phyloP scores from a whole-genome alignment of 805 yeast species.

The Schizosaccharomyces osmophilus region DNA sequence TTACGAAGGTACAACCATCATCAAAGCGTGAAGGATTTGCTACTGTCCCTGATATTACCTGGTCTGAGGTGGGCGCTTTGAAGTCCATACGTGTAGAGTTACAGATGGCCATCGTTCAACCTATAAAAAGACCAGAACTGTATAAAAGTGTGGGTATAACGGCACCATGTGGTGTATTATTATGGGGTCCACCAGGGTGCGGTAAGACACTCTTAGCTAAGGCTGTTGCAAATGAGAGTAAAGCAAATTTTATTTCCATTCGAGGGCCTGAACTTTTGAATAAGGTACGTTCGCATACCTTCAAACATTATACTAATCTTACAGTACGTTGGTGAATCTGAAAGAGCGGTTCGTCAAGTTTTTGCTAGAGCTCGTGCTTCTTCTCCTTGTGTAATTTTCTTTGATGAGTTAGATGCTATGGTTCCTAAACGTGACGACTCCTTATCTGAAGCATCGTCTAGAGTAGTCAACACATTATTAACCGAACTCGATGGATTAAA shows the following conservation, averaged over 20 bases:
- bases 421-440: slow-evolving; percentile 85
- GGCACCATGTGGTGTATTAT: slow-evolving; percentile 86
- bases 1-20: slow-evolving; percentile 87
- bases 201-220: slow-evolving; percentile 91
- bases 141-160: slow-evolving; percentile 77
- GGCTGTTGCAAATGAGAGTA: slow-evolving; percentile 92
- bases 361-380: slow-evolving; percentile 81
- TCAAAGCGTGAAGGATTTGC: slow-evolving; percentile 97
- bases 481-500: slow-evolving; percentile 90
- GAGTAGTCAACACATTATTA: slow-evolving; percentile 82
- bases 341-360: slow-evolving; percentile 78
- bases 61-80: slow-evolving; percentile 88
- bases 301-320: background rate
- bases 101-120: slow-evolving; percentile 94
- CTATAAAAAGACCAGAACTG: slow-evolving; percentile 75
- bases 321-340: slow-evolving; percentile 77
- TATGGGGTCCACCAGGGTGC: slow-evolving; percentile 99
- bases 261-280: slow-evolving; percentile 88
- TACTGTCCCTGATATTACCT: slow-evolving; percentile 89
- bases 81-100: slow-evolving; percentile 58
- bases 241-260: slow-evolving; percentile 86
- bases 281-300: slow-evolving; percentile 18
- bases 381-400: slow-evolving; percentile 79
- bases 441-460: slow-evolving; percentile 64
- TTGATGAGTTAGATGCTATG: slow-evolving; percentile 86